phyloP scores from a whole-genome alignment of 345 rosid species.

The Lumnitzera littorea region DNA sequence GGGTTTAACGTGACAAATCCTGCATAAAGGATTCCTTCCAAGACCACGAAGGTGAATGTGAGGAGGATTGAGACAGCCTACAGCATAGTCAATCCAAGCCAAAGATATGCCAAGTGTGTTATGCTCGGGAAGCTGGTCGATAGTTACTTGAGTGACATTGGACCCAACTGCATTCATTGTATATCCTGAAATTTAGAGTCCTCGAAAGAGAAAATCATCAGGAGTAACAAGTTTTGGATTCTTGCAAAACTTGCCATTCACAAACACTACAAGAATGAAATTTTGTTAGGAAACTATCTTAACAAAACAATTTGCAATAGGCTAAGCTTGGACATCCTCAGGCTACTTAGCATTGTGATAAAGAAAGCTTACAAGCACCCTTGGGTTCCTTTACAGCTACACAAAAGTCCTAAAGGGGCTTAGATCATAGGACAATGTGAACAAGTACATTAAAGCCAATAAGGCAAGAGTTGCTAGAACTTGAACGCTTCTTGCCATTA shows the following conservation, averaged over 20 bases:
- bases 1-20: constrained; percentile 19
- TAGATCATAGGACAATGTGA: too few relatives aligned
- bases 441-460: too few relatives aligned
- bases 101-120: constrained; percentile 17
- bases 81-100: constrained; percentile 12
- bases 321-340: not conserved
- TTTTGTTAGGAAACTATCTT: constrained; percentile 13
- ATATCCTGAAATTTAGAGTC: constrained; percentile 9
- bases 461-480: too few relatives aligned
- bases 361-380: too few relatives aligned
- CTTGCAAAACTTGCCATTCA: constrained; percentile 18
- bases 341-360: too few relatives aligned
- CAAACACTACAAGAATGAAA: constrained; percentile 17
- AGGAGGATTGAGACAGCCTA: constrained; percentile 14
- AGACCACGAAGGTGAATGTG: constrained; percentile 16
- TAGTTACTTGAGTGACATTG: constrained; percentile 2
- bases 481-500: too few relatives aligned
- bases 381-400: too few relatives aligned
- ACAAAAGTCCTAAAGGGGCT: too few relatives aligned
- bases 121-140: constrained; percentile 8
- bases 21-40: constrained; percentile 12
- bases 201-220: constrained; percentile 9
- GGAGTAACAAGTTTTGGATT: constrained; percentile 8
- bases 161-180: constrained; percentile 12
- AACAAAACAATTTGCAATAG: constrained; percentile 9